These are phyloP conservation scores for Quercus dentata DNA, from an alignment of 306 rosid species.

Conservation along the genomic window DNA sequence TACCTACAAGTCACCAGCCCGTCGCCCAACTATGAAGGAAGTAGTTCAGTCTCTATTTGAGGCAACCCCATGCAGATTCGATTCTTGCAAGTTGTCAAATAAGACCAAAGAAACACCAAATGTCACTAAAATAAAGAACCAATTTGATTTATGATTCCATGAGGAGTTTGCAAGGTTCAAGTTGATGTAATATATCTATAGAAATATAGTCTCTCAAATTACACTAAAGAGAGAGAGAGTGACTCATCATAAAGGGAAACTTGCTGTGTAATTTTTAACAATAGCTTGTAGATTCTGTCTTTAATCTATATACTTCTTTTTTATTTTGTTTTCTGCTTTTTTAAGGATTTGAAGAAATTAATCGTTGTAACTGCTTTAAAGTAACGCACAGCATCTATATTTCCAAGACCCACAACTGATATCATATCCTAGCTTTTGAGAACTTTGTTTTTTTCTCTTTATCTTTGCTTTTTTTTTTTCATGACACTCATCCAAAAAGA, in stretches of 20 bases:
- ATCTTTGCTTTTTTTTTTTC: conserved; percentile 16
- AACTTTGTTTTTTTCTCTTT: conserved; percentile 22
- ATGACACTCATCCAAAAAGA: conserved; percentile 25
- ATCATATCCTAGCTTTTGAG: conserved; percentile 41
- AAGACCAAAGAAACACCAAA: conserved; percentile 51
- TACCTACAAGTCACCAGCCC: conserved; percentile 79
- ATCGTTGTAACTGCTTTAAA: conserved; percentile 28
- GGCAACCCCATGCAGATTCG: conserved; percentile 55
- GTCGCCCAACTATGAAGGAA: conserved; percentile 92
- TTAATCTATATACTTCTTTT: conserved; percentile 16
- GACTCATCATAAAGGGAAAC: conserved; percentile 25
- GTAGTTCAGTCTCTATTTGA: conserved; percentile 73
- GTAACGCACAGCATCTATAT: conserved; percentile 22
- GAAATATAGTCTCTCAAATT: conserved; percentile 26
- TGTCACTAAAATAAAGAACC: conserved; percentile 36
- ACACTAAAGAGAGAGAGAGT: conserved; percentile 16
- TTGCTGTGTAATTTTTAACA: conserved; percentile 26
- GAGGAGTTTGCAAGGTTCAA: conserved; percentile 17
- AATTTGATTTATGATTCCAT: conserved; percentile 30
- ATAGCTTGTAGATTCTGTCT: conserved; percentile 47
- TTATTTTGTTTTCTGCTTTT: conserved; percentile 26
- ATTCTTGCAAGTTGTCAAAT: conserved; percentile 53
- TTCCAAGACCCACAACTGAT: conserved; percentile 26
- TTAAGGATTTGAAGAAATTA: conserved; percentile 24
- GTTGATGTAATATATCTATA: conserved; percentile 17